These are phyloP conservation scores for Volutella citrinella DNA, from an alignment of 2,329 filamentous ascomycete genomes.

Conservation along the genomic window DNA sequence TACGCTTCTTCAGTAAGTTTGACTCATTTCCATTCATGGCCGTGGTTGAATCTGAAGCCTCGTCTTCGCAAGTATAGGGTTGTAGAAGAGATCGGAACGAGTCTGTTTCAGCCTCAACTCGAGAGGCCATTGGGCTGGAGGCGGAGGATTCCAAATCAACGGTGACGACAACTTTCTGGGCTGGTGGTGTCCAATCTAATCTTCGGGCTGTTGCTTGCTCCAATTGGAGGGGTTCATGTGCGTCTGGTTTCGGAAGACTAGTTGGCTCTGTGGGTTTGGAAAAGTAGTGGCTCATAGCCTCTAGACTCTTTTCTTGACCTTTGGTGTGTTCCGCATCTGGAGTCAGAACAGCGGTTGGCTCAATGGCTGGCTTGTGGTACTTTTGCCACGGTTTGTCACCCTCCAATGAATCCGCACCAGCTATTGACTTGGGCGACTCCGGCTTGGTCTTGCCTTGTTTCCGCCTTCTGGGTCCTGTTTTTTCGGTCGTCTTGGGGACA, in stretches of 20 bases:
- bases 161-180: constrained; percentile 31
- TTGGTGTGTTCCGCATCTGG: too few relatives aligned
- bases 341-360: too few relatives aligned
- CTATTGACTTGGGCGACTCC: too few relatives aligned
- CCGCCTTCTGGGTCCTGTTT: too few relatives aligned
- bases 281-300: constrained; percentile 36
- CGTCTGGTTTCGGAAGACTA: too few relatives aligned
- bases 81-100: constrained; percentile 44
- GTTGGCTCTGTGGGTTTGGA: constrained; percentile 14
- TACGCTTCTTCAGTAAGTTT: constrained; percentile 50
- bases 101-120: constrained; percentile 9
- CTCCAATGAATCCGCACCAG: too few relatives aligned
- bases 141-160: constrained; percentile 31
- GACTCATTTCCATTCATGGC: constrained; percentile 26
- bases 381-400: too few relatives aligned
- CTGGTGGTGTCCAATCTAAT: constrained; percentile 66
- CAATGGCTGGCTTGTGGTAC: too few relatives aligned
- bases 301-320: too few relatives aligned
- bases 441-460: too few relatives aligned
- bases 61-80: constrained; percentile 37
- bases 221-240: constrained; percentile 35
- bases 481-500: constrained; percentile 13
- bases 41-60: constrained; percentile 10
- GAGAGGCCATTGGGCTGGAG: constrained; percentile 8
- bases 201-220: constrained; percentile 55